phyloP scores from a whole-genome alignment of 495 filamentous ascomycete genomes.

The Penicillium crystallinum region DNA sequence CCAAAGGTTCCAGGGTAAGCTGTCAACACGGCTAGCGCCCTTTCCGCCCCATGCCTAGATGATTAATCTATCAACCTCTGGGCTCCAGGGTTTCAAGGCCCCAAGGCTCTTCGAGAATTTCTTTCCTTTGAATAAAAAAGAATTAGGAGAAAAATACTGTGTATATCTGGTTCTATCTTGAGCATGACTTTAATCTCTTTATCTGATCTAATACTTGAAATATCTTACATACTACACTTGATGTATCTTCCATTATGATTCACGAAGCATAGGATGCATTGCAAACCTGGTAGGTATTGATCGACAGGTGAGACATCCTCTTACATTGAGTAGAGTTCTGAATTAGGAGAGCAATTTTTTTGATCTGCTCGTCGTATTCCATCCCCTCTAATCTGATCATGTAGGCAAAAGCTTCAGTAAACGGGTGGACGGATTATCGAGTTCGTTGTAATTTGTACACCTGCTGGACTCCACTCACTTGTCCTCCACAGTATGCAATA shows the following conservation, averaged over 20 bases:
- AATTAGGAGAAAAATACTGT: too few relatives aligned
- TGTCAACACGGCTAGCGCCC: conserved; percentile 41
- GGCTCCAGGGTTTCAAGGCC: background rate
- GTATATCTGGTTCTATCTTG: too few relatives aligned
- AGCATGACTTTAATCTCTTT: too few relatives aligned
- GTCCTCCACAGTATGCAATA: background rate
- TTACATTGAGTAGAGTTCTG: too few relatives aligned
- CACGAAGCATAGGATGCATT: background rate
- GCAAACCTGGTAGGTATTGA: too few relatives aligned
- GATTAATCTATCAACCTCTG: conserved; percentile 17
- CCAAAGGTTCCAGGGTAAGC: conserved; percentile 21
- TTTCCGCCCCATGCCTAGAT: conserved; percentile 20
- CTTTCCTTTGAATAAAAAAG: too few relatives aligned
- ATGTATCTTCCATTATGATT: too few relatives aligned
- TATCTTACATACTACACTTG: too few relatives aligned
- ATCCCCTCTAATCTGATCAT: background rate
- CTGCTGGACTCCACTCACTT: background rate
- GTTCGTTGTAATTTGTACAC: background rate
- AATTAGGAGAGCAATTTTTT: background rate
- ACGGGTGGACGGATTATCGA: background rate
- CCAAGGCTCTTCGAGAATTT: too few relatives aligned
- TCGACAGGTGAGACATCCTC: too few relatives aligned
- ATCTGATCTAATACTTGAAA: too few relatives aligned
- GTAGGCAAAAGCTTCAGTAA: background rate
- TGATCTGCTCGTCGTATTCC: background rate